Base-by-base conservation (phyloP, 2,329 filamentous ascomycete genomes). In the Cladophialophora chaetospira region DNA sequence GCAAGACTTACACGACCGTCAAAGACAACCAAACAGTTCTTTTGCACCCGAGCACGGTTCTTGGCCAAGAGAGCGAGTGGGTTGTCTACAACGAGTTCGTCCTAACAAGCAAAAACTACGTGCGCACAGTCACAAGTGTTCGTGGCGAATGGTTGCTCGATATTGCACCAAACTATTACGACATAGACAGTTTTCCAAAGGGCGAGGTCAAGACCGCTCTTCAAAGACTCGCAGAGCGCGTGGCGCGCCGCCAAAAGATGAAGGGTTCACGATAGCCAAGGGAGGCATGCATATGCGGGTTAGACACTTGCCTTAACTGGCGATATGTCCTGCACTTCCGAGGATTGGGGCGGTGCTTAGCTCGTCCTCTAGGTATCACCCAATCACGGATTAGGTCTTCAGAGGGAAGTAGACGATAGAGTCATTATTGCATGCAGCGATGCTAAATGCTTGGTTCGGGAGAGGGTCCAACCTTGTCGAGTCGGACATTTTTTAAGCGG, bases 41-140 rank as follows among this genome's bases (percentile, higher is more conserved):
- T 66, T 82, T 99, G 58, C 94, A 99, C 75, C 94, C 94, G 1
- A 94, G 89, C 63, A 97, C 92, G 0, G 92, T 96, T 28, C 80
- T 99, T 19, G 84, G 86, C 48, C 87, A 91, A 57, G 92, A 97
- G 57, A 90, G 87, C 65, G 94, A 99, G 65, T 99, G 94, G 94
- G 90, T 99, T 23, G 78, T 99, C 23, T 99, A 99, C 76, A 96
- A 97, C 68, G 95, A 99, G 71, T 99, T 97, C 69, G 94, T 99
- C 10, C 83, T 99, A 54, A 99, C 94, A 0, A 94, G 89, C 51
- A 97, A 99, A 82, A 96, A 97, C 77, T 99, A 97, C 73, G 93
- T 99, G 67, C 85, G 95, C 55, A 97, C 91, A 0, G 91, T 97
- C 45, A 97, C 92, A 10, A 86, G 89, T 26, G 88, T 99, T 53